A percentile compares a stretch with the other conserved stretches of the same genome.
Conservation (phyloP, 1,284 basidiomycete species). For the Pseudozyma hubeiensis region DNA sequence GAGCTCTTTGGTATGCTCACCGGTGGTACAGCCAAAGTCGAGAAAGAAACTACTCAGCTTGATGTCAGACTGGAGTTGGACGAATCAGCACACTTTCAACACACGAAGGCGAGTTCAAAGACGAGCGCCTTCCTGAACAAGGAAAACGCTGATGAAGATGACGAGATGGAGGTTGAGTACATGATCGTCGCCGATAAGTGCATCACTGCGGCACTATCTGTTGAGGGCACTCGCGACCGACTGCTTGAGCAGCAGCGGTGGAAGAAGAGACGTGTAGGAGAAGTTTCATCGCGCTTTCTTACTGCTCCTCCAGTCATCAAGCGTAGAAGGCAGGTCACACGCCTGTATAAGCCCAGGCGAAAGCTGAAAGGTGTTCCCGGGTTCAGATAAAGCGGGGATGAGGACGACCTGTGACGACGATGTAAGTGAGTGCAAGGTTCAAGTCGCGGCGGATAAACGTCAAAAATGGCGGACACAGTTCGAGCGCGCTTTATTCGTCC, state of each 20-base stretch:
- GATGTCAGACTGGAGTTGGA: neutral
- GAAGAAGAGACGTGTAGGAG: no score
- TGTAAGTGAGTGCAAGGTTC: neutral
- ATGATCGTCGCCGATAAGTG: slow-evolving; percentile 32
- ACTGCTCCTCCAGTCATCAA: slow-evolving; percentile 17
- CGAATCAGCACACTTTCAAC: neutral
- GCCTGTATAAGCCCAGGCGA: neutral
- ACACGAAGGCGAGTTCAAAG: neutral
- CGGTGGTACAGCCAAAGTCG: neutral
- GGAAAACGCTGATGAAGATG: neutral
- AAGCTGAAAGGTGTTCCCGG: slow-evolving; percentile 12
- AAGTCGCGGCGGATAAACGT: slow-evolving; percentile 1
- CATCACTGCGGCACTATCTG: neutral
- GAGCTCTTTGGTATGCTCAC: neutral
- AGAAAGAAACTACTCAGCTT: neutral
- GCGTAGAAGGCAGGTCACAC: neutral
- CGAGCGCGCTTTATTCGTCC: neutral
- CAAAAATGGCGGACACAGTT: slow-evolving; percentile 2
- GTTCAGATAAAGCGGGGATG: slow-evolving; percentile 8
- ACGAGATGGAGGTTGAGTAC: slow-evolving; percentile 31
- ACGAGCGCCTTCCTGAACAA: neutral
- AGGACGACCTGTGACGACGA: slow-evolving; percentile 21
- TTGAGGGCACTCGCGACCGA: no score
- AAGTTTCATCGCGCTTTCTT: no score
- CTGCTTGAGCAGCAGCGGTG: neutral